Evolutionary conservation across 306 rosid species (phyloP).

Genomic region (Trifolium fragiferum): DNA sequence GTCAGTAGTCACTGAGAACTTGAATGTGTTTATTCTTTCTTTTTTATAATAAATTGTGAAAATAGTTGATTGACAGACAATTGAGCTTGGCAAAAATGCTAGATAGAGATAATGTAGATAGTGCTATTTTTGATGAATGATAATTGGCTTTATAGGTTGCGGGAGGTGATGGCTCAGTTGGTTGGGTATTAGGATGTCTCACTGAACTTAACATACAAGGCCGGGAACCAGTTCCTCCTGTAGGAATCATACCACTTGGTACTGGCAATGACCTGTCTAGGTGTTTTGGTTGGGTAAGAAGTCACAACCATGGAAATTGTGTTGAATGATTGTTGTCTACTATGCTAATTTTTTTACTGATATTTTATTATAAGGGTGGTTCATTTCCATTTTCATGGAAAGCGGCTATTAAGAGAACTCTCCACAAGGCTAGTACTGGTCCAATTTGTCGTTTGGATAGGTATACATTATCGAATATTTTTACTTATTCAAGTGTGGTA

Average conservation of each 20-base stretch:
- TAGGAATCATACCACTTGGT: slow-evolving; percentile 91
- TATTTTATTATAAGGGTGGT: slow-evolving; percentile 74
- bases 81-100: neutral
- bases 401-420: slow-evolving; percentile 75
- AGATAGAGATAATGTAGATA: neutral
- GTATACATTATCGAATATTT: slow-evolving; percentile 44
- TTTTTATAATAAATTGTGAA: neutral
- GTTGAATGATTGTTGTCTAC: slow-evolving; percentile 30
- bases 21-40: neutral
- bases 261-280: slow-evolving; percentile 94
- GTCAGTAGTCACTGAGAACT: neutral
- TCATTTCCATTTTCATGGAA: slow-evolving; percentile 96
- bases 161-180: slow-evolving; percentile 98
- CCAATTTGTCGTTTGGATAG: slow-evolving; percentile 81
- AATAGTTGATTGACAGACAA: neutral
- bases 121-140: slow-evolving; percentile 10
- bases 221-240: slow-evolving; percentile 80
- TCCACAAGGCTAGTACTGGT: slow-evolving; percentile 66
- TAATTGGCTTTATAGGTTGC: slow-evolving; percentile 77
- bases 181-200: slow-evolving; percentile 94
- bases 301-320: slow-evolving; percentile 1
- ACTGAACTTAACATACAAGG: slow-evolving; percentile 61
- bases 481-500: slow-evolving; percentile 11
- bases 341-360: slow-evolving; percentile 36
- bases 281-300: slow-evolving; percentile 97